Evolutionary conservation across 345 rosid species (phyloP).

Genomic region (Reutealis trisperma): DNA sequence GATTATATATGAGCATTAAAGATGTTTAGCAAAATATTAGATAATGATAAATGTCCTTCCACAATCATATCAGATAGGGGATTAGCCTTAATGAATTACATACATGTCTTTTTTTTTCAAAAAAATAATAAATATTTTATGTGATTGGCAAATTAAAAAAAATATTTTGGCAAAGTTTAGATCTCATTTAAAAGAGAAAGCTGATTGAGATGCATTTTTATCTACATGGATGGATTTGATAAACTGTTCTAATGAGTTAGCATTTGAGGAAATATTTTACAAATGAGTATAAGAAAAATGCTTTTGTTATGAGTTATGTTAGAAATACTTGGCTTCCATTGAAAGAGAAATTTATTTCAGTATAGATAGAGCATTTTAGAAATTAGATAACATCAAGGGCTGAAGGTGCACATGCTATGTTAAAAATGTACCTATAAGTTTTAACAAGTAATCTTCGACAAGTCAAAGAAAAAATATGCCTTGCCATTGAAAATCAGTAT

Average conservation of each 20-base stretch:
- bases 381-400: too few species aligned
- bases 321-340: too few species aligned
- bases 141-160: background rate
- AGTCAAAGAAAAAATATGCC: background rate
- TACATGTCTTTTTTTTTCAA: background rate
- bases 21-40: background rate
- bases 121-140: background rate
- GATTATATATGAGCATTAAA: background rate
- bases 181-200: background rate
- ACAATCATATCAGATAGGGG: background rate
- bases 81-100: background rate
- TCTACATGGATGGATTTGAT: background rate
- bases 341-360: too few species aligned
- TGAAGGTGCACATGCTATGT: too few species aligned
- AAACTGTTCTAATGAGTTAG: background rate
- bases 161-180: background rate
- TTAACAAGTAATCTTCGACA: slow-evolving; percentile 1
- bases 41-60: background rate
- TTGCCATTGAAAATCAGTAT: slow-evolving; percentile 5
- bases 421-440: background rate
- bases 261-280: too few species aligned
- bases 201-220: background rate
- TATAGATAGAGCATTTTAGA: too few species aligned
- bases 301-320: too few species aligned
- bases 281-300: too few species aligned